A percentile compares a stretch with the other conserved stretches of the same genome.
Evolutionary conservation across 2,329 filamentous ascomycete genomes (phyloP).

Genomic region (Penicillium rolfsii): DNA sequence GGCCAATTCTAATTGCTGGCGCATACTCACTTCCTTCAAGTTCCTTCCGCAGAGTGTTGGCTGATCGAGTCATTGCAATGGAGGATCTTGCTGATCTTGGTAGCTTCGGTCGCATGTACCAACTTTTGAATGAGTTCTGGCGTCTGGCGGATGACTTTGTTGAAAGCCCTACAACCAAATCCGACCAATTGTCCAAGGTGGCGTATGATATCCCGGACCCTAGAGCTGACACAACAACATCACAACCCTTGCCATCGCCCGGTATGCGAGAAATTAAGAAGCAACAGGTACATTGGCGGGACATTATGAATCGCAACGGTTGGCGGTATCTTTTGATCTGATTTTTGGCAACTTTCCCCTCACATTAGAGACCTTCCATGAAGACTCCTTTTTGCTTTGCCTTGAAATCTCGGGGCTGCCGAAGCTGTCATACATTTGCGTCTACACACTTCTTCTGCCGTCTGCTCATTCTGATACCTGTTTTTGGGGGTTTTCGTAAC

Average conservation of each 20-base stretch:
- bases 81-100: constrained; percentile 79
- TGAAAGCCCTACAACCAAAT: background rate
- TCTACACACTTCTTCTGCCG: background rate
- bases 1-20: constrained; percentile 89
- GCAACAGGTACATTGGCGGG: constrained; percentile 87
- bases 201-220: background rate
- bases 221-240: background rate
- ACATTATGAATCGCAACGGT: constrained; percentile 86
- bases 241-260: constrained; percentile 7
- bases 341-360: constrained; percentile 21
- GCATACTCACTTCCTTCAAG: constrained; percentile 74
- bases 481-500: background rate
- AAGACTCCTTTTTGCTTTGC: background rate
- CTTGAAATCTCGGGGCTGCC: background rate
- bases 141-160: constrained; percentile 65
- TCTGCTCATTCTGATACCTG: background rate
- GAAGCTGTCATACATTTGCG: background rate
- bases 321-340: constrained; percentile 94
- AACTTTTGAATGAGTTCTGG: constrained; percentile 84
- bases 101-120: constrained; percentile 80
- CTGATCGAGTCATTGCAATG: constrained; percentile 72
- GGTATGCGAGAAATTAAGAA: constrained; percentile 29
- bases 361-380: constrained; percentile 2
- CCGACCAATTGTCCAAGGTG: background rate
- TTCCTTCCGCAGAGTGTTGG: constrained; percentile 75